A percentile compares a stretch with the other conserved stretches of the same genome.
Conservation (phyloP, 768 basidiomycete species). For the Clitopilus passeckerianus region DNA sequence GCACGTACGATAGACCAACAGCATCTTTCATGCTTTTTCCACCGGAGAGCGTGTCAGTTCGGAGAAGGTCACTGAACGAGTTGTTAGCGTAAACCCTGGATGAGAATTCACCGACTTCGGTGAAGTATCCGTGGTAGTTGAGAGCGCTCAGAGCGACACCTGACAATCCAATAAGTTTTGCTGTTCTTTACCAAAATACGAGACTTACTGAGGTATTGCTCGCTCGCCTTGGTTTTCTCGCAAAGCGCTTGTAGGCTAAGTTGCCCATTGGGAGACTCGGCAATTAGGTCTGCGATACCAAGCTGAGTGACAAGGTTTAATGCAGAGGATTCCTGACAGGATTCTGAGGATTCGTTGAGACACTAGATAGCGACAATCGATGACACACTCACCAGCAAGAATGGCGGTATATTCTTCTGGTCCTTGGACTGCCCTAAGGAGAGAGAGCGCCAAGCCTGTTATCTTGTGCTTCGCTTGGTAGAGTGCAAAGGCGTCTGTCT, state of each 20-base stretch:
- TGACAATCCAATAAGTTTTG: background rate
- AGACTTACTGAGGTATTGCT: conserved; percentile 2
- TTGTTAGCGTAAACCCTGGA: conserved; percentile 4
- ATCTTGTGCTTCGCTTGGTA: conserved; percentile 5
- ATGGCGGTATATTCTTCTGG: conserved; percentile 6
- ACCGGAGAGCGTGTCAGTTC: background rate
- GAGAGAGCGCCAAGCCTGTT: background rate
- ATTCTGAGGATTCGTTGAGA: background rate
- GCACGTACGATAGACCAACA: conserved; percentile 3
- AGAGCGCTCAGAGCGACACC: conserved; percentile 4
- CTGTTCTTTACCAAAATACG: background rate
- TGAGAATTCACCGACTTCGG: conserved; percentile 3
- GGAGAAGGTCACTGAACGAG: conserved; percentile 3
- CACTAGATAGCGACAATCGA: background rate
- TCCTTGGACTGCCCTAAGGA: conserved; percentile 3
- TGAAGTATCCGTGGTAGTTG: conserved; percentile 5
- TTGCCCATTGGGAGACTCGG: background rate
- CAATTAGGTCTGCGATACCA: conserved; percentile 3
- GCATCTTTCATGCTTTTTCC: conserved; percentile 7
- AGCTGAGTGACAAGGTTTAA: conserved; percentile 2
- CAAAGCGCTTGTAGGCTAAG: background rate
- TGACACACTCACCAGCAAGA: conserved; percentile 1
- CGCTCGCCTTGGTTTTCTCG: background rate
- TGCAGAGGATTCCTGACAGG: conserved; percentile 6
- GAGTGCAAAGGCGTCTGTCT: background rate